A percentile compares a stretch with the other conserved stretches of the same genome.
These are phyloP conservation scores for Yamadazyma olivae DNA, from an alignment of 805 yeast species.

Conservation along the genomic window DNA sequence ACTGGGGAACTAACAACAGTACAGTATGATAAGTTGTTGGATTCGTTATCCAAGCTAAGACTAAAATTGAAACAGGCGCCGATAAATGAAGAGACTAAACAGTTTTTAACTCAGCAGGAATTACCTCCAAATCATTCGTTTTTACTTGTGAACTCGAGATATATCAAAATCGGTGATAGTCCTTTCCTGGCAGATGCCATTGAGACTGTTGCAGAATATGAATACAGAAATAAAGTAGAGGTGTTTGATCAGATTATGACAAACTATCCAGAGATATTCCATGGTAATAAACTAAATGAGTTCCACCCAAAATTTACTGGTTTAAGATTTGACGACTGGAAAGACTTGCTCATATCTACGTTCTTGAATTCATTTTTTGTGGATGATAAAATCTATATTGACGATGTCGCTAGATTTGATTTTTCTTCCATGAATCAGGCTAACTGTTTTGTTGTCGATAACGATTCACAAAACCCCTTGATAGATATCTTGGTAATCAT, in stretches of 20 bases:
- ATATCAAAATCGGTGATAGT: slow-evolving; percentile 28
- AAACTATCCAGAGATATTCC: slow-evolving; percentile 25
- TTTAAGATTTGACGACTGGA: slow-evolving; percentile 32
- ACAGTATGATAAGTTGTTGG: neutral
- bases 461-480: slow-evolving; percentile 22
- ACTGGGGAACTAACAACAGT: slow-evolving; percentile 3
- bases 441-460: slow-evolving; percentile 24
- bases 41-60: neutral
- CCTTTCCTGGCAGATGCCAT: slow-evolving; percentile 25
- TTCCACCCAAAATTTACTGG: slow-evolving; percentile 3
- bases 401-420: slow-evolving; percentile 47
- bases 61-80: neutral
- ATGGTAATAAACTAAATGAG: slow-evolving; percentile 15
- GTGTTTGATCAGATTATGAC: slow-evolving; percentile 24
- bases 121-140: slow-evolving; percentile 35
- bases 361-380: slow-evolving; percentile 43
- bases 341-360: slow-evolving; percentile 43
- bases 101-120: slow-evolving; percentile 25
- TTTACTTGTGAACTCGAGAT: slow-evolving; percentile 55
- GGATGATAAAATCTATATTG: slow-evolving; percentile 39
- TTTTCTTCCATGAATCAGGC: slow-evolving; percentile 29
- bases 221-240: slow-evolving; percentile 42
- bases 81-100: slow-evolving; percentile 5
- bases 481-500: slow-evolving; percentile 59
- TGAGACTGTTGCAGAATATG: slow-evolving; percentile 43